Conservation (phyloP, 176 grass and related monocot species). For the Neostapfia colusana region DNA sequence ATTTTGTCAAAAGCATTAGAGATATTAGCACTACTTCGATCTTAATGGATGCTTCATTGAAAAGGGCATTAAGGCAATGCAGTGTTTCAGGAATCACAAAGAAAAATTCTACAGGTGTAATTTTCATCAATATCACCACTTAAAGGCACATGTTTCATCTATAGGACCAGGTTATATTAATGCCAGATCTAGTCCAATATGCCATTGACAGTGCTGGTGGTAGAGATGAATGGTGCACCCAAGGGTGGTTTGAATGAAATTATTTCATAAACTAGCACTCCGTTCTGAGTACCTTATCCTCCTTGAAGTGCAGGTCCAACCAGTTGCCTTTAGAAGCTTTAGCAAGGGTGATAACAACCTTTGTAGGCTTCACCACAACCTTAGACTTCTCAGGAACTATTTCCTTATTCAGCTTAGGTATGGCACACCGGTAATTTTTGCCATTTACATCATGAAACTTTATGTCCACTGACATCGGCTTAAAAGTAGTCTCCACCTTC, state of each 20-base stretch:
- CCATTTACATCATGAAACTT: conserved; percentile 84
- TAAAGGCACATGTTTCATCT: neutral
- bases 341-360: conserved; percentile 56
- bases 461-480: conserved; percentile 63
- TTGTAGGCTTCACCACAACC: conserved; percentile 79
- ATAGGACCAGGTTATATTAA: neutral
- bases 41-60: neutral
- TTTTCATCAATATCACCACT: neutral
- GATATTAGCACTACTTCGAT: neutral
- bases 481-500: conserved; percentile 64
- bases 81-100: neutral
- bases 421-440: conserved; percentile 80
- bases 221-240: neutral
- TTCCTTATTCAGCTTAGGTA: conserved; percentile 84
- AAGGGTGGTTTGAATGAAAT: neutral
- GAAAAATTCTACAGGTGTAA: neutral
- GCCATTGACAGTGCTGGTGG: neutral
- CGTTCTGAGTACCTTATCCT: conserved; percentile 67
- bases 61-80: neutral
- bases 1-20: neutral
- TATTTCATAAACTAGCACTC: neutral
- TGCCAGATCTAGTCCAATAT: neutral
- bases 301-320: conserved; percentile 76
- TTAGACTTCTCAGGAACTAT: conserved; percentile 87
- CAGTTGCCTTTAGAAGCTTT: conserved; percentile 89